phyloP scores from a whole-genome alignment of 345 rosid genomes.

The Kandelia obovata region DNA sequence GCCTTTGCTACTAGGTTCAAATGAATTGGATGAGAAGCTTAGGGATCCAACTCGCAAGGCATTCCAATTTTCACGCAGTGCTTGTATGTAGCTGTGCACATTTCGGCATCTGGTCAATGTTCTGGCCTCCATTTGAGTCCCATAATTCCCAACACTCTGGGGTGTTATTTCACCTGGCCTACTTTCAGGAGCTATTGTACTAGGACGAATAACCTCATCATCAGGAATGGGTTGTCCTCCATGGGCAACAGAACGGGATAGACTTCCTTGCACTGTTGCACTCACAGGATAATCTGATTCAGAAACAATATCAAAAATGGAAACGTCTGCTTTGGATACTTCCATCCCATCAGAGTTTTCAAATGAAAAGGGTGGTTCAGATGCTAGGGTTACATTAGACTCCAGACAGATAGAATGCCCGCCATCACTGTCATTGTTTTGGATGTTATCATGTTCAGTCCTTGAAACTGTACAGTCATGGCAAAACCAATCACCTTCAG shows the following conservation, averaged over 20 bases:
- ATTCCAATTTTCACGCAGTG: constrained; percentile 54
- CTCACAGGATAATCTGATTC: constrained; percentile 10
- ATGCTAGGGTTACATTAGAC: background rate
- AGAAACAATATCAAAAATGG: constrained; percentile 31
- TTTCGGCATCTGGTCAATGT: constrained; percentile 41
- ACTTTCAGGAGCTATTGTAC: background rate
- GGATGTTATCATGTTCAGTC: constrained; percentile 34
- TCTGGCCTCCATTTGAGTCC: constrained; percentile 33
- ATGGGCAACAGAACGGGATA: constrained; percentile 1
- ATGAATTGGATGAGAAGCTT: constrained; percentile 34
- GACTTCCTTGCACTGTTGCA: background rate
- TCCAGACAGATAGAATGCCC: background rate
- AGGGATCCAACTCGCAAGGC: constrained; percentile 41
- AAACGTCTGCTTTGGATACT: constrained; percentile 15
- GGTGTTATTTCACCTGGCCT: constrained; percentile 7
- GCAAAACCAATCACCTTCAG: constrained; percentile 72
- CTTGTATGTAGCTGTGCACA: constrained; percentile 35
- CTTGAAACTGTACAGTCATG: constrained; percentile 47
- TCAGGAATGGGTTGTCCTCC: constrained; percentile 8
- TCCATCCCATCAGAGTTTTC: constrained; percentile 7
- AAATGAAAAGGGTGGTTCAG: constrained; percentile 1
- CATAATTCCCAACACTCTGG: constrained; percentile 16
- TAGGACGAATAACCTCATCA: constrained; percentile 7
- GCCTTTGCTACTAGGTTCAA: constrained; percentile 15
- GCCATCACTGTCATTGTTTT: constrained; percentile 18